Base-by-base conservation (phyloP, 2,329 filamentous ascomycete species). In the Septoria linicola region DNA sequence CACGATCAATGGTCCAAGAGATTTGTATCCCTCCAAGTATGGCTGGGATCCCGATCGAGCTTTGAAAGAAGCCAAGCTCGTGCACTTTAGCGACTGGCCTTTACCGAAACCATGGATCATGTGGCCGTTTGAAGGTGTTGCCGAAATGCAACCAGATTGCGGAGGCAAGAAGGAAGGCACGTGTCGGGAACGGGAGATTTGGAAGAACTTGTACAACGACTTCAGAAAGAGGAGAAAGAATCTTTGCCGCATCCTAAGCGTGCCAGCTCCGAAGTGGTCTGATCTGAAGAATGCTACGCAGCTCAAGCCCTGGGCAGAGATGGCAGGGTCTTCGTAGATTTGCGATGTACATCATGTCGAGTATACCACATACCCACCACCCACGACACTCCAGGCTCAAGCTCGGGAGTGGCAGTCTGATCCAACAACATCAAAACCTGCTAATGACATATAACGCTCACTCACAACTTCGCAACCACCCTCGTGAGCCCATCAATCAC, bases 51-150 rank as follows among this genome's bases (percentile, higher is more conserved):
- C 83, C 1, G 70, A 81, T 19, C 70, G 66, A 20, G 74, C 76
- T 1, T 73, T 80, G 51, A 73, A 75, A 8, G 82, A 87, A 61
- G 80, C 82, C 7, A 87, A 85, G 59, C 73, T 85, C 6, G 71
- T 88, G 1, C 84, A 88, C 65, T 88, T 88, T 63, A 85, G 81
- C 11, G 85, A 88, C 62, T 86, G 81, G 80, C 85, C 85, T 1
- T 60, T 87, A 8, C 83, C 84, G 1, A 88, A 88, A 59, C 81
- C 81, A 1, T 83, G 80, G 80, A 69, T 80, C 41, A 71, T 75
- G 70, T 74, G 71, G 70, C 68, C 71, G 10, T 45, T 63, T 11
- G 66, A 72, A 21, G 67, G 70, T 14, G 56, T 74, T 1, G 63
- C 65, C 41, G 71, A 75, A 50, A 69, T 75, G 57, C 72, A 75